Evolutionary conservation across 2,329 filamentous ascomycete genomes (phyloP), one percentile per base, ranked within the genome.

Genomic region (Trichoderma sp.): DNA sequence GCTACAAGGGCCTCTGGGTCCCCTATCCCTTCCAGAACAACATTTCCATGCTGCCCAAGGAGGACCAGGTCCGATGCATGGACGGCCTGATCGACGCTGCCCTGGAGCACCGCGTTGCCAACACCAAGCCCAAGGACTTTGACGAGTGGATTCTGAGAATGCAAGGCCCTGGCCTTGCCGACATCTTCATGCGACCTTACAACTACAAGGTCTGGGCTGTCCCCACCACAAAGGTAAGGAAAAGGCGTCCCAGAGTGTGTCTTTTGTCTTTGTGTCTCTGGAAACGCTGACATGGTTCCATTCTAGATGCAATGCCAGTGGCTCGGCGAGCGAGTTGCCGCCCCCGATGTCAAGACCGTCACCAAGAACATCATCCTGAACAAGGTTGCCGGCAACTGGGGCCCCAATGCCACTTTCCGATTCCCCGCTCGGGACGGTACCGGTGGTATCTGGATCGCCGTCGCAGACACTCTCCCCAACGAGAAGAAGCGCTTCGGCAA

Each of bases 151-250:
- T 98, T 77, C 80, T 98, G 75, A 90, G 95, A 76, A 96, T 91
- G 84, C 94, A 91, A 83, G 95, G 95, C 76, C 84, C 88, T 75
- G 94, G 94, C 75, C 87, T 99, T 76, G 94, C 94, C 73, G 89
- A 99, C 80, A 86, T 94, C 75, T 99, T 99, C 88, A 99, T 99
- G 95, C 88, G 95, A 76, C 95, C 95, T 65, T 99, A 99, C 87
- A 99, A 99, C 89, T 99, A 90, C 90, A 99, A 99, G 85, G 95
- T 99, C 79, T 99, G 95, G 95, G 95, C 95, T 71, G 94, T 98
- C 75, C 95, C 95, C 69, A 97, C 94, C 67, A 97, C 91, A 74
- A 97, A 97, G 89, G 93, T 96, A 86, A 76, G 85, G 85, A 9
- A 8, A 37, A 19, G 13, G 27, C 35, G 22, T 29, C 10, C 15